phyloP scores from a whole-genome alignment of 164 flowering plant genomes.

The Sextonia rubra region DNA sequence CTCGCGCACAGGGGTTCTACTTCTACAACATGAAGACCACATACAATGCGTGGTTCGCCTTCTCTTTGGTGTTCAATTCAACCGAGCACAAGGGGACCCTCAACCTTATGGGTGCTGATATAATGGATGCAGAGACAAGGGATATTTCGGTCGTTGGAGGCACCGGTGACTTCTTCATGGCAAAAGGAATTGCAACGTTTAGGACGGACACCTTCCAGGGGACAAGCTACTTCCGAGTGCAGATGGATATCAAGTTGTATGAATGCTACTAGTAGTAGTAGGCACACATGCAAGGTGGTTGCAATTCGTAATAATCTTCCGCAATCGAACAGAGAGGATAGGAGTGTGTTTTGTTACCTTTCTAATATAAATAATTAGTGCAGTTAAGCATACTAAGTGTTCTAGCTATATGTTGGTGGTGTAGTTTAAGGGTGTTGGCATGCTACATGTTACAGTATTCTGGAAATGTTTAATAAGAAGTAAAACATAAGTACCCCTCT shows the following conservation, averaged over 20 bases:
- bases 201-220: slow-evolving; percentile 23
- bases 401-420: too few relatives aligned
- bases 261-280: slow-evolving; percentile 23
- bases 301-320: too few relatives aligned
- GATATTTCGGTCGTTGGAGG: slow-evolving; percentile 39
- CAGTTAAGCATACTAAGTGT: too few relatives aligned
- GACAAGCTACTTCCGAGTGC: slow-evolving; percentile 25
- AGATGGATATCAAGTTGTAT: slow-evolving; percentile 33
- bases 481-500: too few relatives aligned
- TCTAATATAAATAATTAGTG: too few relatives aligned
- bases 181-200: slow-evolving; percentile 32
- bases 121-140: slow-evolving; percentile 24
- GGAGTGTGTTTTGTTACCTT: too few relatives aligned
- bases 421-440: too few relatives aligned
- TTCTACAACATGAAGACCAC: slow-evolving; percentile 29
- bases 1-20: slow-evolving; percentile 39
- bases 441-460: too few relatives aligned
- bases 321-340: too few relatives aligned
- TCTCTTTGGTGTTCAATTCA: slow-evolving; percentile 32
- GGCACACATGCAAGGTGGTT: too few relatives aligned
- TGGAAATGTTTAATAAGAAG: too few relatives aligned
- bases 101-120: slow-evolving; percentile 35
- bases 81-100: slow-evolving; percentile 31
- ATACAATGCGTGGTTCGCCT: slow-evolving; percentile 37
- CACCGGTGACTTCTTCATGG: slow-evolving; percentile 47